Percentiles rank a stretch among this genome's conserved stretches.
Evolutionary conservation across 306 rosid genomes (phyloP).

Genomic region (Cucumis hystrix): DNA sequence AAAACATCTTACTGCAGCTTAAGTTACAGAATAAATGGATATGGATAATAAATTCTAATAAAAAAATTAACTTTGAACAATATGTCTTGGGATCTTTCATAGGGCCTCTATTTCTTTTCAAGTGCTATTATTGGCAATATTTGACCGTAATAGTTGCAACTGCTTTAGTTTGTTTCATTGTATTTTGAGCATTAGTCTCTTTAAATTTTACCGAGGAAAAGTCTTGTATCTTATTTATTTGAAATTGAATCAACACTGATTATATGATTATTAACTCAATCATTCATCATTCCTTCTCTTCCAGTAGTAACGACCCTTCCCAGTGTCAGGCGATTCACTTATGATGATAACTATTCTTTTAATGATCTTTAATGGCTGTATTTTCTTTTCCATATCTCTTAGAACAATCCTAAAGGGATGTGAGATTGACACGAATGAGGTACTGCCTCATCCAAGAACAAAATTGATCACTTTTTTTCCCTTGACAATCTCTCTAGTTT

Average conservation of each 20-base stretch:
- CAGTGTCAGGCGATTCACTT: not conserved
- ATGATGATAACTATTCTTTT: not conserved
- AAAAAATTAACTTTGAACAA: not conserved
- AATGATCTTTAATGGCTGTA: not conserved
- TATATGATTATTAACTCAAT: not conserved
- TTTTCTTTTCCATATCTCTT: not conserved
- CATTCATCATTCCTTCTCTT: not conserved
- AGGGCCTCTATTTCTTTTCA: no score
- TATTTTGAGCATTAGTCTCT: no score
- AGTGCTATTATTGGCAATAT: no score
- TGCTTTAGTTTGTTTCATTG: no score
- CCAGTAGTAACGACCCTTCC: not conserved
- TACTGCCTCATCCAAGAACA: not conserved
- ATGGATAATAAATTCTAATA: not conserved
- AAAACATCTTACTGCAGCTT: not conserved
- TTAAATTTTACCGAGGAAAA: no score
- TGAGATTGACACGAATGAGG: not conserved
- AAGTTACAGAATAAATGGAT: not conserved
- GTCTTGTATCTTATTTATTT: no score
- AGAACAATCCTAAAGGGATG: not conserved
- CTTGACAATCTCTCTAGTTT: not conserved
- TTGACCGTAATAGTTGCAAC: no score
- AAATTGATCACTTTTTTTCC: not conserved
- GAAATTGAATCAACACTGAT: not conserved
- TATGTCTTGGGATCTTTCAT: not conserved